Base-by-base conservation (phyloP, 106 monocot species). In the Cymbidium sinense region DNA sequence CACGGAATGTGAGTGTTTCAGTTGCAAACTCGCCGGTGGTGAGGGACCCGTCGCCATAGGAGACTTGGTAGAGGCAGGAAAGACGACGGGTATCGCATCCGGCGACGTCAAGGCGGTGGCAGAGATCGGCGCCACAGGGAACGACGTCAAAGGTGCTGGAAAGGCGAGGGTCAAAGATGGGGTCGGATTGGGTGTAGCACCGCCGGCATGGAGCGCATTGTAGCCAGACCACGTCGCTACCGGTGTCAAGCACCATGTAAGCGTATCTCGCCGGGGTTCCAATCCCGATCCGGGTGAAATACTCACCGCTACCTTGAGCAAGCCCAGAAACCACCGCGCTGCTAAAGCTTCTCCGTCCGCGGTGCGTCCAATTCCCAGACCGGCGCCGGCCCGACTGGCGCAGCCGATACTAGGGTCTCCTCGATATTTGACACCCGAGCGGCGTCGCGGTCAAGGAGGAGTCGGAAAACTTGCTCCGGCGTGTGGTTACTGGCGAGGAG, bases 191-290 rank as follows among this genome's bases (percentile, higher is more conserved):
- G 15, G 81, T 6, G 86, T 92, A 92, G 89, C 95, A 95, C 27
- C 50, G 80, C 34, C 86, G 85, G 81, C 95, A 95, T 6, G 95
- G 95, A 9, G 78, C 36, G 78, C 95, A 95, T 71, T 95, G 95
- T 74, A 92, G 18, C 95, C 95, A 95, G 7, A 91, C 76, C 33
- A 95, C 67, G 86, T 92, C 91, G 81, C 89, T 89, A 27, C 95
- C 95, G 52, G 95, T 95, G 81, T 95, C 95, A 55, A 95, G 87
- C 25, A 87, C 89, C 78, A 92, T 78, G 81, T 64, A 84, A 67
- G 77, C 76, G 74, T 44, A 25, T 29, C 25, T 73, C 12, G 77
- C 70, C 2, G 95, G 91, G 17, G 89, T 88, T 20, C 95, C 95
- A 71, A 95, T 76, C 9, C 86, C 87, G 78, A 95, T 75, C 30